These are phyloP conservation scores for Neophaeococcomyces aloes DNA, from an alignment of 2,329 filamentous ascomycete species.

Conservation along the genomic window DNA sequence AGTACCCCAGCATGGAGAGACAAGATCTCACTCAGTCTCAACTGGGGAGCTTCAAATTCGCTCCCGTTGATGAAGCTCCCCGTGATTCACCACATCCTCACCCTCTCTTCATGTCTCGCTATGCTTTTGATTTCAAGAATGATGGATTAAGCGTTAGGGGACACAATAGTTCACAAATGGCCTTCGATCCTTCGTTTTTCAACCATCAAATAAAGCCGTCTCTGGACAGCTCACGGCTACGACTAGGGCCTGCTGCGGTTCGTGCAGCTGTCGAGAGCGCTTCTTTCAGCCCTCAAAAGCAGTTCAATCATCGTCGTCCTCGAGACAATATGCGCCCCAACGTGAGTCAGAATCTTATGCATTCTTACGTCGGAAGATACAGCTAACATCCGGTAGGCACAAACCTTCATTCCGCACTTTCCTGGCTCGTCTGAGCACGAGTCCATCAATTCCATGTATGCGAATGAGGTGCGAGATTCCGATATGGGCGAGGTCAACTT, in stretches of 20 bases:
- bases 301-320: neutral
- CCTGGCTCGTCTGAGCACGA: conserved; percentile 1
- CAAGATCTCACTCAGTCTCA: conserved; percentile 21
- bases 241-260: conserved; percentile 16
- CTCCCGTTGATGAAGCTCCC: conserved; percentile 14
- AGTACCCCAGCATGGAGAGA: conserved; percentile 20
- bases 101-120: conserved; percentile 3
- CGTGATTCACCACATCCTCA: conserved; percentile 1
- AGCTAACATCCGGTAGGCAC: conserved; percentile 8
- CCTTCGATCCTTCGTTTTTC: conserved; percentile 14
- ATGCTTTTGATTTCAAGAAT: neutral
- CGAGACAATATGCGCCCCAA: conserved; percentile 4
- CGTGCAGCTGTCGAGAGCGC: conserved; percentile 15
- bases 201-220: conserved; percentile 17
- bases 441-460: neutral
- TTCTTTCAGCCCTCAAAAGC: neutral
- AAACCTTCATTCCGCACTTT: neutral
- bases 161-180: neutral
- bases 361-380: neutral
- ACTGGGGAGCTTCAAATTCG: conserved; percentile 22
- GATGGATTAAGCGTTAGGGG: neutral
- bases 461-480: neutral
- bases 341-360: conserved; percentile 7
- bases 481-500: neutral
- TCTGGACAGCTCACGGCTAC: conserved; percentile 16